Evolutionary conservation across 306 rosid genomes (phyloP), one percentile per base, ranked within the genome.

Genomic region (Castanopsis chinensis): DNA sequence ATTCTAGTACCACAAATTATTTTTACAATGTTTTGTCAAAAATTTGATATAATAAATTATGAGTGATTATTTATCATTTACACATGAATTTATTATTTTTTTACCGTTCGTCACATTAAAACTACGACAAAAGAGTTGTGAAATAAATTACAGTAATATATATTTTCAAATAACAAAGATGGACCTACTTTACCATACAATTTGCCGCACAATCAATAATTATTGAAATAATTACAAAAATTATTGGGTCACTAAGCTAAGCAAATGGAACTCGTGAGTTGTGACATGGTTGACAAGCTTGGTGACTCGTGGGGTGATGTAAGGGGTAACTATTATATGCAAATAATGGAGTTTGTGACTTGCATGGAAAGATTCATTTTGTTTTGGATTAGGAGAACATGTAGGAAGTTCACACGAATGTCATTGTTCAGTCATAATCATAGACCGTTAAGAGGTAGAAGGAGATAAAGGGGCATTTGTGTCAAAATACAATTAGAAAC

Each of bases 11-110:
- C 1, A 41, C 45, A 41, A 8, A 41, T 41, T 41, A 8, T 41
- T 41, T 41, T 41, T 0, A 41, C 0, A 41, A 8, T 0, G 7
- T 41, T 41, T 8, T 41, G 0, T 41, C 0, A 8, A 41, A 41
- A 41, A 37, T 0, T 0, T 41, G 0, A 41, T 37, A 37, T 7
- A 0, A 0, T 0, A 37, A 0, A 37, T 0, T 7, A 0, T 37
- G 0, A 37, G 1, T 37, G 0, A 7, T 7, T 37, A 0, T 2
- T 37, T 37, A 37, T 37, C 1, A 37, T 0, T 37, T 37, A 37
- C 0, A 7, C 3, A 37, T 37, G 0, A 0, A 37, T 37, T 7
- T 0, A 37, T 7, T 0, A 37, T 7, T 8, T 37, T 37, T 37
- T 37, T 0, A 37, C 11, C 2, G 8, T 41, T 0, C 0, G 0